Evolutionary conservation across 1,139 yeast species (phyloP), one percentile per base, ranked within the genome.

Genomic region (Wickerhamiella pararugosa): DNA sequence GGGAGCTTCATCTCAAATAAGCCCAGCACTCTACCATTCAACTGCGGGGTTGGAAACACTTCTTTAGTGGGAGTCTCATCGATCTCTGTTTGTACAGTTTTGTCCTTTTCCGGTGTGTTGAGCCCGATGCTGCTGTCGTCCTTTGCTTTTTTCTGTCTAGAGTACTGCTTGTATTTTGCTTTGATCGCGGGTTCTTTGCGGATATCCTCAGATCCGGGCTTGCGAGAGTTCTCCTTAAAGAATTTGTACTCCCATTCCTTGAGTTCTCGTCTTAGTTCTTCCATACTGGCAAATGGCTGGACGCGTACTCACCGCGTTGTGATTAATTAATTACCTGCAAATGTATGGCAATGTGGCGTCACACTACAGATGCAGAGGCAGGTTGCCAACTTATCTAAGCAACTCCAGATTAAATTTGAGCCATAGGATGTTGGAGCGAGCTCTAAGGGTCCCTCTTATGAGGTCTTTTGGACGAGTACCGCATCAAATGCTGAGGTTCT

Each of bases 1-100:
- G 49, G 45, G 21, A 43, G 26, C 45, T 67, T 56, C 36, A 71
- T 61, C 49, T 79, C 86, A 52, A 79, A 76, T 8, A 79, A 65
- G 7, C 86, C 76, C 36, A 78, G 54, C 0, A 79, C 81, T 34
- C 75, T 68, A 0, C 90, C 90, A 46, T 76, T 69, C 7, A 79
- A 67, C 49, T 79, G 87, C 0, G 90, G 90, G 0, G 90, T 79
- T 0, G 90, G 90, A 0, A 87, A 87, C 11, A 79, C 55, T 47
- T 73, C 78, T 1, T 30, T 15, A 3, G 34, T 25, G 25, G 50
- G 32, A 4, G 32, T 26, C 25, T 32, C 40, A 2, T 35, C 25
- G 9, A 25, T 15, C n/a, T 32, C 34, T 32, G 11, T 11, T 32
- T 32, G 31, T n/a, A 11, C 31, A 10, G 21, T 25, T 27, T 35